Conservation (phyloP, 2,329 filamentous ascomycete genomes). For the Coniella vitis region DNA sequence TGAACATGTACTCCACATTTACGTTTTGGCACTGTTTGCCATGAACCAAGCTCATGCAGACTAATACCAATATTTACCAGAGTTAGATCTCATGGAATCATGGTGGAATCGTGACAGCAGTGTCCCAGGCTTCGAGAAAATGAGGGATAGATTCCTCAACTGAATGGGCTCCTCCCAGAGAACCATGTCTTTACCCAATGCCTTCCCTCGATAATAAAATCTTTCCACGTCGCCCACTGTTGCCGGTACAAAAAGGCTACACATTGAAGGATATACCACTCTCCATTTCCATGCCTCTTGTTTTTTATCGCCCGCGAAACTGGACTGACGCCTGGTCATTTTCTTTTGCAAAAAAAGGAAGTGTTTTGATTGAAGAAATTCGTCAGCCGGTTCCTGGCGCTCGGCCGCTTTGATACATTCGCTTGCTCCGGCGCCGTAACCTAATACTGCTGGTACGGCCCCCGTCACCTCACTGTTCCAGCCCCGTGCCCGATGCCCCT, state of each 20-base stretch:
- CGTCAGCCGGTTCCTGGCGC: constrained; percentile 4
- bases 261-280: not conserved
- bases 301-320: not conserved
- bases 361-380: not conserved
- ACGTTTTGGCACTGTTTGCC: too few species aligned
- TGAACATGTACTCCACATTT: too few species aligned
- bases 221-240: not conserved
- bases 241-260: not conserved
- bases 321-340: constrained; percentile 5
- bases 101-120: not conserved
- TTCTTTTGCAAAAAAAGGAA: not conserved
- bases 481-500: not conserved
- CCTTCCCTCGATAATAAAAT: not conserved
- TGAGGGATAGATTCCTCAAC: not conserved
- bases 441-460: not conserved
- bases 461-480: not conserved
- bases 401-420: constrained; percentile 1
- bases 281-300: not conserved
- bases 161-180: not conserved
- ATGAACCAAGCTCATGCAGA: too few species aligned
- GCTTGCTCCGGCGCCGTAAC: not conserved
- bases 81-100: not conserved
- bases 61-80: too few species aligned
- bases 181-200: constrained; percentile 2
- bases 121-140: not conserved